Conservation (phyloP, 2,329 filamentous ascomycete species). For the Neonectria magnoliae region DNA sequence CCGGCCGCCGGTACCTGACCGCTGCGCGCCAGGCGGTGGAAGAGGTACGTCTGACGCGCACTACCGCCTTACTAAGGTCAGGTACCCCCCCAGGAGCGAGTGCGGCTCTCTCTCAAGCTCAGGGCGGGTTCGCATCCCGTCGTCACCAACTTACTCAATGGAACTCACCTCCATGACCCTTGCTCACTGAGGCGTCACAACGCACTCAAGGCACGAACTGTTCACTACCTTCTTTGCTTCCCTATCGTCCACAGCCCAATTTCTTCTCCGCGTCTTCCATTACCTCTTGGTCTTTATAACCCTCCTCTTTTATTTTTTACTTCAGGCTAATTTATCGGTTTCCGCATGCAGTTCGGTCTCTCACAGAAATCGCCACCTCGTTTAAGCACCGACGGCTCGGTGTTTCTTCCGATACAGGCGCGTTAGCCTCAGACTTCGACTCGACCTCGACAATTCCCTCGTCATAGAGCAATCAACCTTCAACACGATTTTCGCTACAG, state of each 20-base stretch:
- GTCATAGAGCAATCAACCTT: background rate
- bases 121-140: background rate
- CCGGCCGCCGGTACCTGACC: slow-evolving; percentile 7
- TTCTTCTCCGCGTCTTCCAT: background rate
- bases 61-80: slow-evolving; percentile 6
- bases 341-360: background rate
- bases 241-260: no score
- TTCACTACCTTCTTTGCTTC: no score
- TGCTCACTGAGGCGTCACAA: background rate
- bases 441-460: background rate
- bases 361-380: background rate
- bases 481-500: no score
- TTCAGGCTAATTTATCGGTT: background rate
- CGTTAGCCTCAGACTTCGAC: background rate
- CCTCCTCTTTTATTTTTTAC: background rate
- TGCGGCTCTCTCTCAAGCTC: background rate
- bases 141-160: background rate
- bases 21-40: background rate
- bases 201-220: background rate
- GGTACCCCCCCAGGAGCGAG: background rate
- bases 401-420: slow-evolving; percentile 2
- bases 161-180: background rate
- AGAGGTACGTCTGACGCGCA: slow-evolving; percentile 10
- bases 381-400: background rate
- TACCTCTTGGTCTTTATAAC: background rate